Percentiles rank a stretch among this genome's conserved stretches.
These are phyloP conservation scores for Hemileccinum impolitum DNA, from an alignment of 768 basidiomycete genomes.

Conservation along the genomic window DNA sequence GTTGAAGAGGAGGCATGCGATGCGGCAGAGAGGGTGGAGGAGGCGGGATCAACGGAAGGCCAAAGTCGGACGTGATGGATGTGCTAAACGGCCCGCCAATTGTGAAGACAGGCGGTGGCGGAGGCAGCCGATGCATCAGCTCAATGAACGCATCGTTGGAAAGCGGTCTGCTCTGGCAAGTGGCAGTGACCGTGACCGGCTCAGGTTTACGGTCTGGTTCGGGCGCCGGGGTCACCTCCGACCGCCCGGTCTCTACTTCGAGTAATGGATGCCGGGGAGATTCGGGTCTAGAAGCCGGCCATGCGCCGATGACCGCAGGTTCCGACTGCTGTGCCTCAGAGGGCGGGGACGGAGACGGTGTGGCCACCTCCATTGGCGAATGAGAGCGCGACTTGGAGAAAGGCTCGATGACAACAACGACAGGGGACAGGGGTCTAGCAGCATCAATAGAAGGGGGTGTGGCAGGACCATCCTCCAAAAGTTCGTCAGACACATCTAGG, in stretches of 20 bases:
- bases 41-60: slow-evolving; percentile 12
- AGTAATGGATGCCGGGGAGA: slow-evolving; percentile 25
- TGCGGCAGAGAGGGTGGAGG: slow-evolving; percentile 6
- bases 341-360: slow-evolving; percentile 33
- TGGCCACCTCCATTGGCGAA: slow-evolving; percentile 49
- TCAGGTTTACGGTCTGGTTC: slow-evolving; percentile 7
- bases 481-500: slow-evolving; percentile 9
- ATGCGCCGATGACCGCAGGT: slow-evolving; percentile 41
- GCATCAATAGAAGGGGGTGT: slow-evolving; percentile 7
- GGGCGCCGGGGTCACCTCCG: slow-evolving; percentile 5
- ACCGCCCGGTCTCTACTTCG: slow-evolving; percentile 10
- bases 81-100: slow-evolving; percentile 17
- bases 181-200: not conserved
- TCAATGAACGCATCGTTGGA: slow-evolving; percentile 6
- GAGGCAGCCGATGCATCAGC: slow-evolving; percentile 19
- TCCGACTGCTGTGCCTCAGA: slow-evolving; percentile 28
- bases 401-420: slow-evolving; percentile 13
- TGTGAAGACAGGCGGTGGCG: slow-evolving; percentile 17
- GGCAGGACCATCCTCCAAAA: slow-evolving; percentile 7
- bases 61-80: slow-evolving; percentile 19
- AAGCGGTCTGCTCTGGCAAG: slow-evolving; percentile 10
- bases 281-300: slow-evolving; percentile 37
- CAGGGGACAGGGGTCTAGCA: slow-evolving; percentile 15
- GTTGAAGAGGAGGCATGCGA: slow-evolving; percentile 12
- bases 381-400: slow-evolving; percentile 35